Evolutionary conservation across 2,329 filamentous ascomycete genomes (phyloP), one percentile per base, ranked within the genome.

Genomic region (Xylaria sp.): DNA sequence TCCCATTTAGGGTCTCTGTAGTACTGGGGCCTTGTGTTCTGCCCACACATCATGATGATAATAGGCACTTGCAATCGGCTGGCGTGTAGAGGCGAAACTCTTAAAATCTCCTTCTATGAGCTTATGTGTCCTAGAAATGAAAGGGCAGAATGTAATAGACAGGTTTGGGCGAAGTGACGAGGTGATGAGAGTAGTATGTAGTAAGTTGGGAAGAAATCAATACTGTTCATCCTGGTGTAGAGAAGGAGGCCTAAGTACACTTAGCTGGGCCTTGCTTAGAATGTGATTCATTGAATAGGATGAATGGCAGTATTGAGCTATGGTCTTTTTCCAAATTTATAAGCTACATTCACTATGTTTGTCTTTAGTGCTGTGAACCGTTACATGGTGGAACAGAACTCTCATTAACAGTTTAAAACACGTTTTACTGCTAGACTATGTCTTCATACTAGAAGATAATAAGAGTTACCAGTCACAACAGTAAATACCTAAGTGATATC

Each of bases 1-100:
- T 54, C 47, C 67, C 67, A 69, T 3, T 30, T 48, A 8, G 47
- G 57, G 0, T 63, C 55, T 14, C 67, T 58, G 19, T 64, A 64
- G 24, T 63, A 69, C 48, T 9, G 17, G 2, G 39, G 27, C 5
- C 8, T 39, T 19, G 12, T 56, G 6, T 21, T 56, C 6, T n/a
- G 27, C n/a, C 5, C 8, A 53, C 3, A 59, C 67, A 67, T 69
- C 4, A 32, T 39, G 21, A 39, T 6, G n/a, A 19, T 17, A 14
- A 12, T 11, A 14, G 17, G 1, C 3, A 21, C 14, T 45, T 45
- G 42, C 42, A 51, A 39, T 55, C 5, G 50, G 61, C 24, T 24
- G 1, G n/a, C 32, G 24, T 54, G 19, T 14, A 50, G 55, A 19
- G 21, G 55, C 14, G 56, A 21, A 36, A 8, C 34, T n/a, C 1